Evolutionary conservation across 2,329 filamentous ascomycete genomes (phyloP).

Genomic region (Hortaea werneckii): DNA sequence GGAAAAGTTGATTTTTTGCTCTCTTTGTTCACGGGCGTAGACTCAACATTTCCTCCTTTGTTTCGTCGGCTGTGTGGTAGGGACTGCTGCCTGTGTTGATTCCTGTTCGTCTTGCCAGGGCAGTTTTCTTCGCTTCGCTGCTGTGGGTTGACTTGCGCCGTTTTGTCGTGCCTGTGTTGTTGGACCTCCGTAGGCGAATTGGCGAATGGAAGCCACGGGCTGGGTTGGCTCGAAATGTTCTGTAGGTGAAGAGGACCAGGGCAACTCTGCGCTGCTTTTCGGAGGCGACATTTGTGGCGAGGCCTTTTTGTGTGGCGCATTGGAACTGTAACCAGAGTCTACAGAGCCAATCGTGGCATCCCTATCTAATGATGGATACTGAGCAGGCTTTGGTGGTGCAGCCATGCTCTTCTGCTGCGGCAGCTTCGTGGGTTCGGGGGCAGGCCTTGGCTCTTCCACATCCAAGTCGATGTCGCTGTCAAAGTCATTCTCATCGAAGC

Average conservation of each 20-base stretch:
- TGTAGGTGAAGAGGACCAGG: conserved; percentile 53
- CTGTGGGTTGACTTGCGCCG: conserved; percentile 16
- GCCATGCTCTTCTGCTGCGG: conserved; percentile 19
- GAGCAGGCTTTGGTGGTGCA: conserved; percentile 7
- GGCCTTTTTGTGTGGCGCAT: conserved; percentile 20
- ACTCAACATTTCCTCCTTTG: conserved; percentile 1
- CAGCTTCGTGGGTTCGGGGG: conserved; percentile 33
- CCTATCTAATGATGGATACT: conserved; percentile 21
- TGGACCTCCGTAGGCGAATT: neutral
- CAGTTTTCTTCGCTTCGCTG: conserved; percentile 46
- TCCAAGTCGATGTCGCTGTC: conserved; percentile 74
- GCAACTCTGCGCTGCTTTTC: conserved; percentile 44
- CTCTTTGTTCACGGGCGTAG: conserved; percentile 36
- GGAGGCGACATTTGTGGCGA: conserved; percentile 21
- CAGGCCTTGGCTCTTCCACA: conserved; percentile 47
- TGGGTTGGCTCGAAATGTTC: conserved; percentile 26
- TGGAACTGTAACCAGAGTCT: conserved; percentile 18
- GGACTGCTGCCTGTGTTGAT: neutral
- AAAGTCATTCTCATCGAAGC: conserved; percentile 71
- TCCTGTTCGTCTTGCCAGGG: conserved; percentile 6
- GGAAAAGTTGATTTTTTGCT: conserved; percentile 34
- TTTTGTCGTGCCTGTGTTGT: conserved; percentile 4
- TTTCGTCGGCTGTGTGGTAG: too few relatives aligned
- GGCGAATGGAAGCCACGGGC: neutral
- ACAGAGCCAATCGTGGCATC: conserved; percentile 8